Evolutionary conservation across 768 basidiomycete species (phyloP).

Genomic region (Russula foetens): DNA sequence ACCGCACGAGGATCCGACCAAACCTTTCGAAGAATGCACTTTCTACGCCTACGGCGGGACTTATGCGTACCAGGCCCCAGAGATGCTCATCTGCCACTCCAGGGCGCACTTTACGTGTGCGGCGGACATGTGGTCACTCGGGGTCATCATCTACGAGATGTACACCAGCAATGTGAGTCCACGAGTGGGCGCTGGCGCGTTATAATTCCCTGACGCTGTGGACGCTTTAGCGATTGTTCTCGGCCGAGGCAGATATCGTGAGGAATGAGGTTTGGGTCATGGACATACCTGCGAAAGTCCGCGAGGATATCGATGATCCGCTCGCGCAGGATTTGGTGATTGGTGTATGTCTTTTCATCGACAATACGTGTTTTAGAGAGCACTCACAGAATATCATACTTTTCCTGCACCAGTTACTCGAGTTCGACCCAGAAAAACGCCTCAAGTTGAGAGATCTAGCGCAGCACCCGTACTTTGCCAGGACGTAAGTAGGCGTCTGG

Average conservation of each 20-base stretch:
- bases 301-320: background rate
- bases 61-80: conserved; percentile 15
- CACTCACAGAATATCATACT: too few relatives aligned
- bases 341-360: background rate
- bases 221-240: conserved; percentile 5
- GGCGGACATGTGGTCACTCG: conserved; percentile 16
- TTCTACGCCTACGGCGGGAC: conserved; percentile 11
- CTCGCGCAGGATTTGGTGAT: background rate
- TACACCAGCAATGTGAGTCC: background rate
- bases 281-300: conserved; percentile 4
- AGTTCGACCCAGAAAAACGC: background rate
- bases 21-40: background rate
- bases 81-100: conserved; percentile 6
- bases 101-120: conserved; percentile 2
- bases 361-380: too few relatives aligned
- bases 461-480: background rate
- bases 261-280: conserved; percentile 12
- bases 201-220: background rate
- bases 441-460: background rate
- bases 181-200: too few relatives aligned
- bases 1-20: background rate
- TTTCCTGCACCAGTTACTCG: background rate
- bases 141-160: conserved; percentile 13
- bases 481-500: background rate
- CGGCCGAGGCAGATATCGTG: background rate